Percentiles rank a stretch among this genome's conserved stretches.
These are phyloP conservation scores for Hortiboletus flavorubellus DNA, from an alignment of 768 basidiomycete genomes.

Conservation along the genomic window DNA sequence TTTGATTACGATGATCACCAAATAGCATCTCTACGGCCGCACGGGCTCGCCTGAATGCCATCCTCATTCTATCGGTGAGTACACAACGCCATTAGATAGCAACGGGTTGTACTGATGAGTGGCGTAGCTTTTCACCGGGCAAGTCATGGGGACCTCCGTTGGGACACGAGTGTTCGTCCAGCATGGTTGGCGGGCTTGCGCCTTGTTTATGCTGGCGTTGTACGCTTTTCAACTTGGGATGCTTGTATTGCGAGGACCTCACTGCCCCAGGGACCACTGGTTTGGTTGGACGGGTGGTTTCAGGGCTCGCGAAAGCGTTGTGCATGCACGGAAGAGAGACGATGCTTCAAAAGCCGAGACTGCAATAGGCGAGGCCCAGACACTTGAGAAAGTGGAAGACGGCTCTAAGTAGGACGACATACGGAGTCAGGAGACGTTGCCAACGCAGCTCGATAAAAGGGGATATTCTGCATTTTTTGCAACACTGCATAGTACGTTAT, in stretches of 20 bases:
- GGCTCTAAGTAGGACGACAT: background rate
- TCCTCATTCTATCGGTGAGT: constrained; percentile 65
- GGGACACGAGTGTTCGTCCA: constrained; percentile 68
- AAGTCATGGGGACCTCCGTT: constrained; percentile 78
- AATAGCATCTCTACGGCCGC: constrained; percentile 41
- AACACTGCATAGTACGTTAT: background rate
- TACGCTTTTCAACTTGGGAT: constrained; percentile 53
- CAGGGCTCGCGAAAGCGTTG: constrained; percentile 40
- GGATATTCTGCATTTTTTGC: background rate
- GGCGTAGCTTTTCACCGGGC: constrained; percentile 61
- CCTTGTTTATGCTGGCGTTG: constrained; percentile 57
- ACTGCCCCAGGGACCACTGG: constrained; percentile 47
- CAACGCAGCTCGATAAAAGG: constrained; percentile 1
- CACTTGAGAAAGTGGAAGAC: constrained; percentile 9
- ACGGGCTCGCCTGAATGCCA: constrained; percentile 71
- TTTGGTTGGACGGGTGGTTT: constrained; percentile 62
- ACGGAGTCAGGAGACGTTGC: background rate
- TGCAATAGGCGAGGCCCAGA: background rate
- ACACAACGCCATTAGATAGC: background rate
- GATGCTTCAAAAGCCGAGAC: background rate
- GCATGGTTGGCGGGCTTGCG: constrained; percentile 68
- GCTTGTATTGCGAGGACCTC: constrained; percentile 67
- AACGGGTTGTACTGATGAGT: background rate
- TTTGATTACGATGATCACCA: constrained; percentile 6
- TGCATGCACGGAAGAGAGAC: constrained; percentile 15